A percentile compares a stretch with the other conserved stretches of the same genome.
Conservation (phyloP, 2,329 filamentous ascomycete species). For the Coniochaeta prunicola region DNA sequence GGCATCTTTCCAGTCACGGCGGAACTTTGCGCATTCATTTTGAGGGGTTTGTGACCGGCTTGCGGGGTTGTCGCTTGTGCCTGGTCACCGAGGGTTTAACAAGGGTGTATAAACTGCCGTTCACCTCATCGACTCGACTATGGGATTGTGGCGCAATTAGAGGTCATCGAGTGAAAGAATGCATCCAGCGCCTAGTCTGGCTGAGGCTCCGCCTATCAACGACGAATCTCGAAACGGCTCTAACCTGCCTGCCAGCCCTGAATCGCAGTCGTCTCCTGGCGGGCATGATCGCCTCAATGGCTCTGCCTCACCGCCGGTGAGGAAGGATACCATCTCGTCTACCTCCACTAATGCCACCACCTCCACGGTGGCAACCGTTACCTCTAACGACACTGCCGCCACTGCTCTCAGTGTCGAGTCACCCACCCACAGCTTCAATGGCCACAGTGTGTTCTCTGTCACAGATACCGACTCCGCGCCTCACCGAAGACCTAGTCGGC, state of each 20-base stretch:
- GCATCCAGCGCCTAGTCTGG: slow-evolving; percentile 22
- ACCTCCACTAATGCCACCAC: slow-evolving; percentile 43
- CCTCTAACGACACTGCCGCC: slow-evolving; percentile 39
- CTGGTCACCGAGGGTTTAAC: not conserved
- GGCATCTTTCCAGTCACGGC: not conserved
- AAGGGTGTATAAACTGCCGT: slow-evolving; percentile 3
- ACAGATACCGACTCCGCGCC: slow-evolving; percentile 41
- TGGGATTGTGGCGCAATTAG: slow-evolving; percentile 13
- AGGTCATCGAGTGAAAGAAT: slow-evolving; percentile 11
- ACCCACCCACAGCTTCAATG: slow-evolving; percentile 27
- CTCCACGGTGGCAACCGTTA: slow-evolving; percentile 26
- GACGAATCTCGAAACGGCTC: slow-evolving; percentile 15
- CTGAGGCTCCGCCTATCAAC: slow-evolving; percentile 20
- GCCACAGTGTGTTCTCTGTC: slow-evolving; percentile 47
- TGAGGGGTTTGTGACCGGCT: not conserved
- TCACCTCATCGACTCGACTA: slow-evolving; percentile 7
- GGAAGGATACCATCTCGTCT: slow-evolving; percentile 47
- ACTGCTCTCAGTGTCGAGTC: slow-evolving; percentile 43
- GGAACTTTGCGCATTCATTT: not conserved
- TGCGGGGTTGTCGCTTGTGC: not conserved
- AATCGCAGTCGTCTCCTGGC: not conserved
- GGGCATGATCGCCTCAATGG: slow-evolving; percentile 6
- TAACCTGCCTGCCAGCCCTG: slow-evolving; percentile 6
- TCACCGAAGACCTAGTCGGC: slow-evolving; percentile 40
- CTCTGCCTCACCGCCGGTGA: slow-evolving; percentile 22